These are phyloP conservation scores for Penicillium sumatraense DNA, from an alignment of 2,329 filamentous ascomycete species.

Conservation along the genomic window DNA sequence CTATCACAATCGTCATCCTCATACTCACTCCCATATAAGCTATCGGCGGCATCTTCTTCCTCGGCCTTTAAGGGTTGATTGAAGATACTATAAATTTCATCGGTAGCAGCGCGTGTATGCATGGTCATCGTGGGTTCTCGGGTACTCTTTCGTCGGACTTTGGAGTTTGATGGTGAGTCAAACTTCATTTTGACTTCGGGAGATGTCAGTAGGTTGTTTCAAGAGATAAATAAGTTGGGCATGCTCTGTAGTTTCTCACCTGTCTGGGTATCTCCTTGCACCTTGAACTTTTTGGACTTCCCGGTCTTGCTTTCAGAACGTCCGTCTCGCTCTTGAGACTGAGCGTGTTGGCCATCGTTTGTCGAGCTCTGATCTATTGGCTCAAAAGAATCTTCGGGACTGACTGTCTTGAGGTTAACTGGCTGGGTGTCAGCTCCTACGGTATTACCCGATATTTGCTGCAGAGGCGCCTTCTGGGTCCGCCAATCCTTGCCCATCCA, in stretches of 20 bases:
- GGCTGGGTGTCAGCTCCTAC: conserved; percentile 22
- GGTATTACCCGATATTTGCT: conserved; percentile 53
- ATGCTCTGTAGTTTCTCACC: conserved; percentile 59
- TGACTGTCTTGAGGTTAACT: conserved; percentile 22
- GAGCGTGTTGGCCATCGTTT: conserved; percentile 28
- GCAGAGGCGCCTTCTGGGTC: conserved; percentile 56
- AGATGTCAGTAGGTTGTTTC: conserved; percentile 7
- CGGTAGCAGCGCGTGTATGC: conserved; percentile 90
- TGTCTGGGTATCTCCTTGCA: conserved; percentile 86
- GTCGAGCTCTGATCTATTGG: conserved; percentile 39
- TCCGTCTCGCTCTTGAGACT: conserved; percentile 24
- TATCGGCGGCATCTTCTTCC: conserved; percentile 59
- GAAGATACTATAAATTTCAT: conserved; percentile 97
- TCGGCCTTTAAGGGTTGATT: conserved; percentile 74
- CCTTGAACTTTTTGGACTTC: conserved; percentile 74
- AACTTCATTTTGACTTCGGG: conserved; percentile 86
- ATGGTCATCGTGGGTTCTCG: conserved; percentile 97
- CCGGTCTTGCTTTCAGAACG: conserved; percentile 34
- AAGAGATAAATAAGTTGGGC: conserved; percentile 32
- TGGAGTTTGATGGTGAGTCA: conserved; percentile 84
- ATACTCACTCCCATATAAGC: conserved; percentile 68
- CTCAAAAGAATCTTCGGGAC: conserved; percentile 29
- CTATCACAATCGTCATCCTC: conserved; percentile 75
- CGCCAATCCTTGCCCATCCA: conserved; percentile 63
- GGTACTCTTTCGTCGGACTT: conserved; percentile 76